A percentile compares a stretch with the other conserved stretches of the same genome.
These are phyloP conservation scores for Pigoraptor vietnamica DNA, from an alignment of 78 protist species.

Conservation along the genomic window DNA sequence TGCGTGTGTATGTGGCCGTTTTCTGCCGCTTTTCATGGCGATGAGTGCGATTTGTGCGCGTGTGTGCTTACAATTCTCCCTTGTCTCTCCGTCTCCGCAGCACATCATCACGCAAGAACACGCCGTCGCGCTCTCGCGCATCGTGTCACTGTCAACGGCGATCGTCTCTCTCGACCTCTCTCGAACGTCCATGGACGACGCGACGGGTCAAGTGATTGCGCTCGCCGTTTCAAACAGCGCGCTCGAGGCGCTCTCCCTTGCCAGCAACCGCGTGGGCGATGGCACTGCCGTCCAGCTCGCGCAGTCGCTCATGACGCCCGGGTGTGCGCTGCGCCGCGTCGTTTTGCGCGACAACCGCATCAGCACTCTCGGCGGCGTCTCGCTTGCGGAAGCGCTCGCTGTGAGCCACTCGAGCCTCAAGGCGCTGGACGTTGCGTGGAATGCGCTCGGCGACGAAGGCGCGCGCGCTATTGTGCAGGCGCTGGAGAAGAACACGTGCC, in stretches of 20 bases:
- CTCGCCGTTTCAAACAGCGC: not conserved
- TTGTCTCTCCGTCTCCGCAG: no score
- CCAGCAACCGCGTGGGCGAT: not conserved
- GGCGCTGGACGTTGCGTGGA: not conserved
- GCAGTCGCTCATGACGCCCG: not conserved
- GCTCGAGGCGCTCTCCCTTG: not conserved
- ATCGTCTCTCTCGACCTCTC: not conserved
- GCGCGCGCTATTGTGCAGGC: not conserved
- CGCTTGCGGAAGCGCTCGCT: not conserved
- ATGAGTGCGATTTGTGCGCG: not conserved
- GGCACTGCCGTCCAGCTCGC: not conserved
- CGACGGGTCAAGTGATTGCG: not conserved
- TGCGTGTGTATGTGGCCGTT: not conserved
- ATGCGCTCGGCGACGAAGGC: not conserved
- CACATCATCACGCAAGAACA: not conserved
- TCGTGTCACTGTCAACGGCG: not conserved
- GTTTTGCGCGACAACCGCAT: not conserved
- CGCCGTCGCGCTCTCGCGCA: not conserved
- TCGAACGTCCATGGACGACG: not conserved
- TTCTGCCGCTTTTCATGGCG: no score
- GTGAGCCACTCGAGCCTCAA: not conserved
- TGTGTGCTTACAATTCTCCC: no score
- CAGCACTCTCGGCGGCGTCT: not conserved
- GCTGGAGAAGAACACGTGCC: not conserved
- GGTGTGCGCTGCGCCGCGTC: not conserved